These are phyloP conservation scores for Trichothecium roseum DNA, from an alignment of 2,329 filamentous ascomycete genomes.

Conservation along the genomic window DNA sequence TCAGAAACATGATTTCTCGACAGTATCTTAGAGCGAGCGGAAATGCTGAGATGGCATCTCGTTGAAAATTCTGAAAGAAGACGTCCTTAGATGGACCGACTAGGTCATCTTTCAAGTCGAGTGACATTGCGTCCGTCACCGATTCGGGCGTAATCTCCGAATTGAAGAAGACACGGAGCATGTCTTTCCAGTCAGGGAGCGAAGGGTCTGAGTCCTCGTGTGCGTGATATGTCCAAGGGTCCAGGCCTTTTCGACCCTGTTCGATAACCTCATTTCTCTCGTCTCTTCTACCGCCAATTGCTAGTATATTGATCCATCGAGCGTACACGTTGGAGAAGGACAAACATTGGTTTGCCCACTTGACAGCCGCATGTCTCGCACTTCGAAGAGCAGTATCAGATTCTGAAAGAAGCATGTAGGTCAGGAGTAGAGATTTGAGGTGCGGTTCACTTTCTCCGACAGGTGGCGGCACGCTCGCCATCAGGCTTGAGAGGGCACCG, in stretches of 20 bases:
- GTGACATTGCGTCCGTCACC: constrained; percentile 17
- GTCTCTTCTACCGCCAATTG: constrained; percentile 53
- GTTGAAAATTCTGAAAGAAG: constrained; percentile 35
- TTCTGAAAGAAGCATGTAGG: constrained; percentile 51
- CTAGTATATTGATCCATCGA: constrained; percentile 82
- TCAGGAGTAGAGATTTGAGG: constrained; percentile 49
- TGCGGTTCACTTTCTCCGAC: constrained; percentile 15
- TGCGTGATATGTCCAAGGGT: constrained; percentile 46
- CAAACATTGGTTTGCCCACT: constrained; percentile 84
- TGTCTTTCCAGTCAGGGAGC: constrained; percentile 41
- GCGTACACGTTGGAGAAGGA: constrained; percentile 68
- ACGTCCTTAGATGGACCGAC: constrained; percentile 2
- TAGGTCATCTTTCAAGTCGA: constrained; percentile 14
- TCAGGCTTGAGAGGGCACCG: constrained; percentile 71
- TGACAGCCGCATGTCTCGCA: constrained; percentile 70
- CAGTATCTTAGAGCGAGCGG: constrained; percentile 62
- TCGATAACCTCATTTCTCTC: constrained; percentile 78
- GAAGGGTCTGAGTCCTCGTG: constrained; percentile 29
- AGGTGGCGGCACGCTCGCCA: constrained; percentile 29
- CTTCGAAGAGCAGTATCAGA: constrained; percentile 50
- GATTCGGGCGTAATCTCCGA: constrained; percentile 17
- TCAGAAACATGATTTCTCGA: constrained; percentile 40
- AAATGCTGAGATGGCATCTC: constrained; percentile 44
- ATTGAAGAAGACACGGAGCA: constrained; percentile 39
- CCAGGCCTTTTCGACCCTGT: constrained; percentile 80